These are phyloP conservation scores for Colletotrichum echinochloae DNA, from an alignment of 2,329 filamentous ascomycete species.

Conservation along the genomic window DNA sequence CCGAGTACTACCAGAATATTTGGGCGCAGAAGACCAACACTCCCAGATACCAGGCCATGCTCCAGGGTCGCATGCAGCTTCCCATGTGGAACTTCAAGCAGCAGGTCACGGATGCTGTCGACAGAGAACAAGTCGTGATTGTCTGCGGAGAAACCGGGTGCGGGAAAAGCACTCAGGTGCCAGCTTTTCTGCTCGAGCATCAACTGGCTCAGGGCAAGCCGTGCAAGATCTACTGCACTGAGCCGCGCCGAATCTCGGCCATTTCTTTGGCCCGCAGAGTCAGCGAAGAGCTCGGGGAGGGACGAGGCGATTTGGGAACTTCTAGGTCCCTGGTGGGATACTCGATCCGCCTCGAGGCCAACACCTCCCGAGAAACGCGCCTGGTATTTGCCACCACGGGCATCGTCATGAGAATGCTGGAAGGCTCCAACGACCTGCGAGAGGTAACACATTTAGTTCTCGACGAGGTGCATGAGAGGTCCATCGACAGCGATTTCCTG, in stretches of 20 bases:
- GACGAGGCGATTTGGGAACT: slow-evolving; percentile 84
- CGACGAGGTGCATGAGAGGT: slow-evolving; percentile 97
- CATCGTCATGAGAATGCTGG: slow-evolving; percentile 98
- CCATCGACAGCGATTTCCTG: slow-evolving; percentile 96
- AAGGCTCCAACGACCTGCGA: slow-evolving; percentile 84
- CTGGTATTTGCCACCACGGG: slow-evolving; percentile 90
- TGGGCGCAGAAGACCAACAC: slow-evolving; percentile 70
- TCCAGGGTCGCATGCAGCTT: slow-evolving; percentile 79
- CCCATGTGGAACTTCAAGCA: slow-evolving; percentile 90
- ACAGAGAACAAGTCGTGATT: slow-evolving; percentile 86
- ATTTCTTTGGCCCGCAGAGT: slow-evolving; percentile 94
- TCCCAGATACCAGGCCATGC: slow-evolving; percentile 81
- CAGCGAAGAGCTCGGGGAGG: slow-evolving; percentile 93
- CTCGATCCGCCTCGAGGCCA: slow-evolving; percentile 92
- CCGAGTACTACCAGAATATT: slow-evolving; percentile 66
- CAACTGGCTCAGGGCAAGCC: slow-evolving; percentile 82
- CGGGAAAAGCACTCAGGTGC: slow-evolving; percentile 98
- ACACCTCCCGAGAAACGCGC: slow-evolving; percentile 82
- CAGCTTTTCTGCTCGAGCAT: slow-evolving; percentile 91
- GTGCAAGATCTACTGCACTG: slow-evolving; percentile 96
- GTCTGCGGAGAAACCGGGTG: slow-evolving; percentile 97
- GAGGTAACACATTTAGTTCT: slow-evolving; percentile 95
- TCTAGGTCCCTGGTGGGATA: slow-evolving; percentile 89
- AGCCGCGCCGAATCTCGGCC: slow-evolving; percentile 94
- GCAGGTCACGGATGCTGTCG: slow-evolving; percentile 81